Evolutionary conservation across 768 basidiomycete genomes (phyloP).

Genomic region (Mycena haematopus): DNA sequence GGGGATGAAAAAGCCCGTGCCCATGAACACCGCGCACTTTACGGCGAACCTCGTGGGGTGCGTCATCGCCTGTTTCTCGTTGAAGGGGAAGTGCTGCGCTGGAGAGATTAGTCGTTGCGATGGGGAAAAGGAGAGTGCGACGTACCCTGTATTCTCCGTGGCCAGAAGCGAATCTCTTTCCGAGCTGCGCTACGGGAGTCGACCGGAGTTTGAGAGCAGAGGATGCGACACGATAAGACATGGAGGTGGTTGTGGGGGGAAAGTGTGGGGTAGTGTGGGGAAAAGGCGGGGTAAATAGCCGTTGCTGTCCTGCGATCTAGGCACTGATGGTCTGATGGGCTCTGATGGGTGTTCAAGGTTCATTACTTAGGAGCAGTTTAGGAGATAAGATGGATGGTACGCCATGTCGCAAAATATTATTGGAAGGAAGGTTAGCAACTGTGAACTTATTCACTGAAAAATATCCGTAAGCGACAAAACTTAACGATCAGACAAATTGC

Average conservation of each 20-base stretch:
- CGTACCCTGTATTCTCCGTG: constrained; percentile 29
- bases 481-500: no score
- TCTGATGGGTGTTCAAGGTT: no score
- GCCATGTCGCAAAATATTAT: no score
- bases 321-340: not conserved
- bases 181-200: constrained; percentile 16
- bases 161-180: constrained; percentile 28
- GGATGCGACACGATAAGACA: constrained; percentile 26
- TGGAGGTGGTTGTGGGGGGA: constrained; percentile 12
- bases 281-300: not conserved
- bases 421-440: no score
- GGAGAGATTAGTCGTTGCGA: not conserved
- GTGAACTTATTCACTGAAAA: no score
- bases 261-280: constrained; percentile 34
- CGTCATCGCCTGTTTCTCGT: constrained; percentile 20
- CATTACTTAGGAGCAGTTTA: no score
- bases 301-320: constrained; percentile 11
- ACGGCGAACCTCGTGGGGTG: constrained; percentile 21
- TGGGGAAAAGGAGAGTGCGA: not conserved
- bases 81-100: constrained; percentile 28
- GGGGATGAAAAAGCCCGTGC: constrained; percentile 27
- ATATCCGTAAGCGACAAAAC: no score
- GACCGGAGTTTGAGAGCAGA: constrained; percentile 22
- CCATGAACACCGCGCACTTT: constrained; percentile 22
- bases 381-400: no score